phyloP scores from a whole-genome alignment of 176 grass and related monocot genomes.

The Lolium perenne region DNA sequence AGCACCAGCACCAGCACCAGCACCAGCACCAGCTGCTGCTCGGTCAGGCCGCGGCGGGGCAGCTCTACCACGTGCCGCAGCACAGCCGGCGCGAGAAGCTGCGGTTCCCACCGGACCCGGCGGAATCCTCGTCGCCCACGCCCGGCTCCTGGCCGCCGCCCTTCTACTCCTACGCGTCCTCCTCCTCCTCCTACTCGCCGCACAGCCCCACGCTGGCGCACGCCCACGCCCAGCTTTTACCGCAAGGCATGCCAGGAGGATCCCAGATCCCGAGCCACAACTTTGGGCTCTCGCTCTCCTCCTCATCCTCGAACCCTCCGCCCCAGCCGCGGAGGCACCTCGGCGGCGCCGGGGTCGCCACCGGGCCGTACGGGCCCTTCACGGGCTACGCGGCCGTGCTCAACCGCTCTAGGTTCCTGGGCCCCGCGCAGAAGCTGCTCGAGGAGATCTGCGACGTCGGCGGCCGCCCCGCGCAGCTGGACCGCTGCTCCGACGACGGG shows the following conservation, averaged over 20 bases:
- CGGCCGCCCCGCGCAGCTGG: conserved; percentile 30
- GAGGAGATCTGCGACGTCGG: conserved; percentile 93
- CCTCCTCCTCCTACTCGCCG: conserved; percentile 60
- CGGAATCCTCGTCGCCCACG: too few species aligned
- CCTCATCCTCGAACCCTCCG: conserved; percentile 54
- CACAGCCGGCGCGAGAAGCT: conserved; percentile 96
- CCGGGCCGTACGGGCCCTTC: conserved; percentile 81
- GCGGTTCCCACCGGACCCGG: conserved; percentile 69
- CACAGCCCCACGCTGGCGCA: conserved; percentile 55
- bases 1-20: conserved; percentile 22
- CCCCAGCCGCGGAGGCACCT: conserved; percentile 49
- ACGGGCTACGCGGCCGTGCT: conserved; percentile 90
- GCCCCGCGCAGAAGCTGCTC: conserved; percentile 82
- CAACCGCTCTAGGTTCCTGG: conserved; percentile 78
- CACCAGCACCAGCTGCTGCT: conserved; percentile 41
- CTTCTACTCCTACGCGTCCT: conserved; percentile 60
- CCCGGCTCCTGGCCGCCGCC: conserved; percentile 38
- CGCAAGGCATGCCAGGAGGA: conserved; percentile 41
- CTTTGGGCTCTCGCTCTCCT: conserved; percentile 73
- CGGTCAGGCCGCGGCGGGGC: not conserved
- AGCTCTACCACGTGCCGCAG: conserved; percentile 93
- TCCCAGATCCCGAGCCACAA: conserved; percentile 68
- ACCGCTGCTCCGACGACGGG: conserved; percentile 37
- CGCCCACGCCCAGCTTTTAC: conserved; percentile 41
- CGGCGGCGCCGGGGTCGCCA: conserved; percentile 11